A percentile compares a stretch with the other conserved stretches of the same genome.
phyloP scores from a whole-genome alignment of 208 protist genomes.

The Crithidia brevicula region DNA sequence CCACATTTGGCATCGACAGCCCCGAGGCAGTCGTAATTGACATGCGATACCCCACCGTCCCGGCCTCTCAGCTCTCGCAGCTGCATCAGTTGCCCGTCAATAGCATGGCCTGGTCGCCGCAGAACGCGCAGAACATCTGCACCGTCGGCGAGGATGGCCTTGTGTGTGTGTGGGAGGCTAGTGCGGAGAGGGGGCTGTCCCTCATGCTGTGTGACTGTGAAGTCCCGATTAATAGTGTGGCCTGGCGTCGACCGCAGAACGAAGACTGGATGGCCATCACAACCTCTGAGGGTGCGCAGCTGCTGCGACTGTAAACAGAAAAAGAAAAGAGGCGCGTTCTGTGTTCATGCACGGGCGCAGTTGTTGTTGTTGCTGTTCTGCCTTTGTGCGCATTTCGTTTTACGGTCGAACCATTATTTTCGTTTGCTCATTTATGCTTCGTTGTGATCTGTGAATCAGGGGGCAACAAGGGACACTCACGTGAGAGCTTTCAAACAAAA shows the following conservation, averaged over 20 bases:
- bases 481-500: no score
- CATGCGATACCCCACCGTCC: slow-evolving; percentile 91
- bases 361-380: not conserved
- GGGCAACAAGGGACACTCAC: no score
- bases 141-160: slow-evolving; percentile 96
- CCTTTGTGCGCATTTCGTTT: no score
- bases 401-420: no score
- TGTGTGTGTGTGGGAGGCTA: slow-evolving; percentile 98
- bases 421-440: no score
- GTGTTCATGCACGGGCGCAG: no score
- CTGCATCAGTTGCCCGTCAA: slow-evolving; percentile 95
- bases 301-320: slow-evolving; percentile 61
- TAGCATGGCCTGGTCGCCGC: slow-evolving; percentile 96
- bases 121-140: slow-evolving; percentile 93
- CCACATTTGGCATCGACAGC: slow-evolving; percentile 96
- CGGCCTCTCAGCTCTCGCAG: slow-evolving; percentile 80
- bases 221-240: slow-evolving; percentile 85
- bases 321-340: no score
- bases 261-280: slow-evolving; percentile 90
- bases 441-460: not conserved
- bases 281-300: slow-evolving; percentile 65
- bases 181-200: slow-evolving; percentile 46
- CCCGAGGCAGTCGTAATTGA: slow-evolving; percentile 96
- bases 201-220: slow-evolving; percentile 67
- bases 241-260: slow-evolving; percentile 71